Evolutionary conservation across 192 early-diverging fungal species (phyloP).

Genomic region (Entomortierella beljakovae): DNA sequence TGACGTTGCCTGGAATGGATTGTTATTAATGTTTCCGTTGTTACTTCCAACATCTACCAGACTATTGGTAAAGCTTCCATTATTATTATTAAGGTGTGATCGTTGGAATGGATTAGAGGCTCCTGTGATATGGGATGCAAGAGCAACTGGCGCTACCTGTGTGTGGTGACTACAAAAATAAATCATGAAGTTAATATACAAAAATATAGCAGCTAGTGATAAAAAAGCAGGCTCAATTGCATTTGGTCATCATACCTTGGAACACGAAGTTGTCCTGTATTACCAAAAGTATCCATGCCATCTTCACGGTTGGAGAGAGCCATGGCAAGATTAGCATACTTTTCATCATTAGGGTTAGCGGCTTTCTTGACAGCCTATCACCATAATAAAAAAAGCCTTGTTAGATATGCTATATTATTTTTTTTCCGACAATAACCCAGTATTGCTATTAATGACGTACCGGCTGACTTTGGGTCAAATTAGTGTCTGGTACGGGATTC

Average conservation of each 20-base stretch:
- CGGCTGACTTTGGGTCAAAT: slow-evolving; percentile 16
- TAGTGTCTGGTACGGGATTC: slow-evolving; percentile 8
- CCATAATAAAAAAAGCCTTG: no score
- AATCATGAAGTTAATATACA: background rate
- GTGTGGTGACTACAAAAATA: slow-evolving; percentile 28
- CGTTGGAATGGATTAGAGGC: slow-evolving; percentile 50
- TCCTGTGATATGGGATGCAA: slow-evolving; percentile 10
- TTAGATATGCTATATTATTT: no score
- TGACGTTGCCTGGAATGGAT: slow-evolving; percentile 38
- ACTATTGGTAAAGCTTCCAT: slow-evolving; percentile 18
- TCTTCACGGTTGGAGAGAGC: slow-evolving; percentile 53
- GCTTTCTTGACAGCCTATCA: slow-evolving; percentile 13
- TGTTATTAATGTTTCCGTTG: slow-evolving; percentile 24
- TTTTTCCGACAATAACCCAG: no score
- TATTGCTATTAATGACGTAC: slow-evolving; percentile 12
- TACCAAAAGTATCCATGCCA: slow-evolving; percentile 66
- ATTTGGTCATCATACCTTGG: slow-evolving; percentile 52
- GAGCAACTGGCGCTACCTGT: slow-evolving; percentile 15
- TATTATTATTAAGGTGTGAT: slow-evolving; percentile 11
- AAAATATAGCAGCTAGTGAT: background rate
- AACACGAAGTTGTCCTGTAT: slow-evolving; percentile 47
- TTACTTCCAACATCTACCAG: slow-evolving; percentile 33
- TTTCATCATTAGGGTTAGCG: slow-evolving; percentile 38
- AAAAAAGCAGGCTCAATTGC: background rate
- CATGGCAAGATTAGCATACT: slow-evolving; percentile 43